Conservation (phyloP, 139 green algal species). For the Chlorella sorokiniana region DNA sequence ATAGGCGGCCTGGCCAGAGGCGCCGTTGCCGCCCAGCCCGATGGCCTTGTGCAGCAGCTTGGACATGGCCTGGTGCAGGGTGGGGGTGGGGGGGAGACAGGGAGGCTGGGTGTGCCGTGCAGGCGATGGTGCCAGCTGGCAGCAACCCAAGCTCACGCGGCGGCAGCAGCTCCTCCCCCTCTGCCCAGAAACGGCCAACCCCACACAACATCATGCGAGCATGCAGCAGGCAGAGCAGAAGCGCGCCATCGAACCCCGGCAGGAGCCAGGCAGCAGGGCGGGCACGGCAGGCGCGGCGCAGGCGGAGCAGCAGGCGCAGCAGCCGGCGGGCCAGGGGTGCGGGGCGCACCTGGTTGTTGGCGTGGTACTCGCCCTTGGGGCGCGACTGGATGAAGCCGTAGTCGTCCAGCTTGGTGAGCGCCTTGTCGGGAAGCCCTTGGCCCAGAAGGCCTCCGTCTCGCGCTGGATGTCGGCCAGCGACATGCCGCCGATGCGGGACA, state of each 20-base stretch:
- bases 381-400: slow-evolving; percentile 95
- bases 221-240: no score
- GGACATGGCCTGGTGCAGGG: slow-evolving; percentile 79
- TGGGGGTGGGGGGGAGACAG: not conserved
- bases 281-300: no score
- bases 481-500: slow-evolving; percentile 97
- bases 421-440: slow-evolving; percentile 92
- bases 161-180: no score
- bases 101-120: not conserved
- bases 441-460: slow-evolving; percentile 91
- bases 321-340: no score
- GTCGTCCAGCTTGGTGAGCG: slow-evolving; percentile 95
- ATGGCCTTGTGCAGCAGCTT: slow-evolving; percentile 99
- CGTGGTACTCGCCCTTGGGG: slow-evolving; percentile 93
- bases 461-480: slow-evolving; percentile 89
- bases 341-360: slow-evolving; percentile 87
- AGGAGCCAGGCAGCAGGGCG: no score
- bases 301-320: no score
- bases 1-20: slow-evolving; percentile 68
- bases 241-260: no score
- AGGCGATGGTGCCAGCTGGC: not conserved
- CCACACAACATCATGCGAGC: no score
- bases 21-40: slow-evolving; percentile 74
- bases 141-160: no score
- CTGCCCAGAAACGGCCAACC: no score